phyloP scores from a whole-genome alignment of 768 basidiomycete genomes.

The Tylopilus sp. region DNA sequence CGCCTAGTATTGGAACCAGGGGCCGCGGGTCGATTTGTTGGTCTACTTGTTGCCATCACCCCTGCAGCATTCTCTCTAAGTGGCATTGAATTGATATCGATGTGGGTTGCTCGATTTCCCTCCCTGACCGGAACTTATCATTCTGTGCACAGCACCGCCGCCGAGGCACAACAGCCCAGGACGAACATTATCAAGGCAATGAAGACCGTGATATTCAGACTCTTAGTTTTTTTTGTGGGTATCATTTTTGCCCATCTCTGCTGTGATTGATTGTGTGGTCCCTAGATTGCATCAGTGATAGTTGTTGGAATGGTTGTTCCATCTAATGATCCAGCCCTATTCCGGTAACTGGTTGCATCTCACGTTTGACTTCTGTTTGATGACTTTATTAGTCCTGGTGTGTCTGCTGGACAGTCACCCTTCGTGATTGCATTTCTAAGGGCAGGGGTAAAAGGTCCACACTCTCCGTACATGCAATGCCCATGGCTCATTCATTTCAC shows the following conservation, averaged over 20 bases:
- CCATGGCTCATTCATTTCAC: not conserved
- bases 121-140: conserved; percentile 5
- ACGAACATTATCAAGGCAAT: conserved; percentile 78
- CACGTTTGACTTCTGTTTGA: not conserved
- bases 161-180: conserved; percentile 74
- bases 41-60: conserved; percentile 17
- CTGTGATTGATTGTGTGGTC: not conserved
- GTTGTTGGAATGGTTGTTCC: conserved; percentile 79
- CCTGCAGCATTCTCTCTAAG: conserved; percentile 66
- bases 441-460: conserved; percentile 62
- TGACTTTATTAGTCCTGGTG: conserved; percentile 5
- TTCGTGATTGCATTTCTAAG: conserved; percentile 80
- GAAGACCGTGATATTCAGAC: conserved; percentile 74
- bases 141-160: conserved; percentile 51
- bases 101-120: conserved; percentile 38
- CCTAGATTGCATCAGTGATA: conserved; percentile 32
- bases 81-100: conserved; percentile 71
- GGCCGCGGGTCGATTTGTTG: conserved; percentile 19
- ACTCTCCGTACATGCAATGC: not conserved
- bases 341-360: conserved; percentile 30
- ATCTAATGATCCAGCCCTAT: conserved; percentile 53
- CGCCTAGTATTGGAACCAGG: conserved; percentile 19
- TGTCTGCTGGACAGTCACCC: conserved; percentile 66
- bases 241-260: not conserved
- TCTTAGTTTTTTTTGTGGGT: conserved; percentile 38